Base-by-base conservation (phyloP, 306 rosid genomes). In the Sophora flavescens region DNA sequence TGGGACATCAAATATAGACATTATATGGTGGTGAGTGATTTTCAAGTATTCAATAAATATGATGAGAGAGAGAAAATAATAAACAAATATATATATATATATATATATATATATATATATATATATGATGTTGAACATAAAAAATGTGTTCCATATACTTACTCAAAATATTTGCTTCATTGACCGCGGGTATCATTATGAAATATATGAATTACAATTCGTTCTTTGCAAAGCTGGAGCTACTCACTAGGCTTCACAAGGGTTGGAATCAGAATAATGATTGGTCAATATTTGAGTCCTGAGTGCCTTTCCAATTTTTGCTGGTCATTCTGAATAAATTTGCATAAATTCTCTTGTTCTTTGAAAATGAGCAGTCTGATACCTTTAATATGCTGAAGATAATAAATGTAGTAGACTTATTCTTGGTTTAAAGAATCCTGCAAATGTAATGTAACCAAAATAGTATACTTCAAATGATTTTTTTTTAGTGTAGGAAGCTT, bases 81-180 rank as follows among this genome's bases (percentile, higher is more conserved):
- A n/a, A n/a, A n/a, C n/a, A n/a, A n/a, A n/a, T n/a, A n/a, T n/a
- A n/a, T n/a, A n/a, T n/a, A n/a, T n/a, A n/a, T n/a, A n/a, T n/a
- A n/a, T n/a, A n/a, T n/a, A n/a, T n/a, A n/a, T n/a, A n/a, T n/a
- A n/a, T n/a, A n/a, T n/a, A n/a, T n/a, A n/a, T n/a, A n/a, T n/a
- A n/a, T n/a, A n/a, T n/a, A n/a, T n/a, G n/a, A n/a, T n/a, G n/a
- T n/a, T n/a, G n/a, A n/a, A n/a, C n/a, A n/a, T n/a, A n/a, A n/a
- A n/a, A n/a, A n/a, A n/a, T n/a, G n/a, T n/a, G n/a, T n/a, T n/a
- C n/a, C n/a, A n/a, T n/a, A n/a, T n/a, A n/a, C n/a, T n/a, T n/a
- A n/a, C n/a, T n/a, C n/a, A 39, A 28, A 79, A 70, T 79, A 52
- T 70, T 62, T 38, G 65, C 36, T 70, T 51, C 14, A 14, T 50